A percentile compares a stretch with the other conserved stretches of the same genome.
Evolutionary conservation across 345 rosid species (phyloP).

Genomic region (Aquilaria malaccensis): DNA sequence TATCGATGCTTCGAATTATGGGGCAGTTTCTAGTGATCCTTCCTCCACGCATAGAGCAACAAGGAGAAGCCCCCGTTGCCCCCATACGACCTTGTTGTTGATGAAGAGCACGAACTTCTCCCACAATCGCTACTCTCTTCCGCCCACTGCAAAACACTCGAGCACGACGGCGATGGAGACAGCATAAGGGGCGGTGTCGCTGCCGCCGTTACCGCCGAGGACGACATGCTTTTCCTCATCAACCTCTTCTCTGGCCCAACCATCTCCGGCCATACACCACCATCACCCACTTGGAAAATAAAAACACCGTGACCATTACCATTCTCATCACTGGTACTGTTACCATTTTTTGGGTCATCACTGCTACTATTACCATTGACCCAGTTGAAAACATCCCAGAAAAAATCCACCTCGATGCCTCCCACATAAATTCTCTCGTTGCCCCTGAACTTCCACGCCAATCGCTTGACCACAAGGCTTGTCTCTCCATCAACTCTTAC

Average conservation of each 20-base stretch:
- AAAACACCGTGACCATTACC: constrained; percentile 40
- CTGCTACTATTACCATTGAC: constrained; percentile 10
- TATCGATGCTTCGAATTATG: too few relatives aligned
- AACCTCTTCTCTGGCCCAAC: constrained; percentile 48
- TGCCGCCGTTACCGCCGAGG: constrained; percentile 5
- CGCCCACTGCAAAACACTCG: constrained; percentile 57
- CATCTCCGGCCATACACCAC: constrained; percentile 59
- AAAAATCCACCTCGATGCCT: constrained; percentile 41
- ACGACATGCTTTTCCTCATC: constrained; percentile 40
- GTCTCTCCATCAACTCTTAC: constrained; percentile 44
- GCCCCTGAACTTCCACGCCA: constrained; percentile 57
- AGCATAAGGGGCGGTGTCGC: constrained; percentile 12
- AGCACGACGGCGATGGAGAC: constrained; percentile 34
- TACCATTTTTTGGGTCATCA: too few relatives aligned
- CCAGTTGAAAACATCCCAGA: constrained; percentile 59
- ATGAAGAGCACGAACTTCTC: constrained; percentile 54
- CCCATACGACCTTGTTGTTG: constrained; percentile 41
- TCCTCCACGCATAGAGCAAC: constrained; percentile 52
- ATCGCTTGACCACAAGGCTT: constrained; percentile 33
- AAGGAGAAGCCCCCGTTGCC: constrained; percentile 45
- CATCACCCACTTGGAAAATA: constrained; percentile 58
- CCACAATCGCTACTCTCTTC: constrained; percentile 60
- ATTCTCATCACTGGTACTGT: neutral
- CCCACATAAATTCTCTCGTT: constrained; percentile 33
- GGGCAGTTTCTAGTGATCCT: neutral